Percentiles rank a stretch among this genome's conserved stretches.
These are phyloP conservation scores for Naganishia antarctica DNA, from an alignment of 768 basidiomycete species.

Conservation along the genomic window DNA sequence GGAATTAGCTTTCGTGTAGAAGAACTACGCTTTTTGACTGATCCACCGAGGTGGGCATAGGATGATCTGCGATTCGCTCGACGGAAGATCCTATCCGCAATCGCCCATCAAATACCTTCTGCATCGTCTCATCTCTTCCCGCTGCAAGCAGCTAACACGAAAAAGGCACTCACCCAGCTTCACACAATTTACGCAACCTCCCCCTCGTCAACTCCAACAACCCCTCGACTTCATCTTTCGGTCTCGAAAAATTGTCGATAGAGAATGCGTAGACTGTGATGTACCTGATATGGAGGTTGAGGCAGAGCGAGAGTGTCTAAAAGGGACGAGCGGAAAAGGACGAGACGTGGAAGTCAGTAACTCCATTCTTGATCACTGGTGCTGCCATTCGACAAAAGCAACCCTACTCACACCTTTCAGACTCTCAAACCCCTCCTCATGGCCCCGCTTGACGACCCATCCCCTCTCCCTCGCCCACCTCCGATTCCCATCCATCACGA, in stretches of 20 bases:
- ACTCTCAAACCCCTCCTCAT: slow-evolving; percentile 75
- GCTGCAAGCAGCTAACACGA: neutral
- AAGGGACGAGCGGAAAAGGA: neutral
- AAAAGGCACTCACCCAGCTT: slow-evolving; percentile 64
- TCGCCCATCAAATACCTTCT: too few species aligned
- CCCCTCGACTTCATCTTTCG: slow-evolving; percentile 74
- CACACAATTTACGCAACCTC: slow-evolving; percentile 69
- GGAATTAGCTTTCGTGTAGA: neutral
- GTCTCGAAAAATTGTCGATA: slow-evolving; percentile 92
- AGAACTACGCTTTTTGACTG: neutral
- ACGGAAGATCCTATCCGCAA: too few species aligned
- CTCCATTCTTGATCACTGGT: neutral
- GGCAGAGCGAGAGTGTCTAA: slow-evolving; percentile 79
- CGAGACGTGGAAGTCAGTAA: too few species aligned
- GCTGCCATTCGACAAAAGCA: neutral
- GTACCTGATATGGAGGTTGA: slow-evolving; percentile 69
- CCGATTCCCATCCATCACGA: slow-evolving; percentile 96
- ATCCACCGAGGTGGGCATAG: too few species aligned
- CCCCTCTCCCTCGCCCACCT: slow-evolving; percentile 65
- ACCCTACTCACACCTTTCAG: slow-evolving; percentile 62
- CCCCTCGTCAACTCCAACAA: slow-evolving; percentile 80
- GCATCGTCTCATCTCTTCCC: too few species aligned
- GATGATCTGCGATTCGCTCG: too few species aligned
- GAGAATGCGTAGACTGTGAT: slow-evolving; percentile 97
- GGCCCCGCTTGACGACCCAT: slow-evolving; percentile 68